Base-by-base conservation (phyloP, 108 stramenopile species). In the Skeletonema marinoi region DNA sequence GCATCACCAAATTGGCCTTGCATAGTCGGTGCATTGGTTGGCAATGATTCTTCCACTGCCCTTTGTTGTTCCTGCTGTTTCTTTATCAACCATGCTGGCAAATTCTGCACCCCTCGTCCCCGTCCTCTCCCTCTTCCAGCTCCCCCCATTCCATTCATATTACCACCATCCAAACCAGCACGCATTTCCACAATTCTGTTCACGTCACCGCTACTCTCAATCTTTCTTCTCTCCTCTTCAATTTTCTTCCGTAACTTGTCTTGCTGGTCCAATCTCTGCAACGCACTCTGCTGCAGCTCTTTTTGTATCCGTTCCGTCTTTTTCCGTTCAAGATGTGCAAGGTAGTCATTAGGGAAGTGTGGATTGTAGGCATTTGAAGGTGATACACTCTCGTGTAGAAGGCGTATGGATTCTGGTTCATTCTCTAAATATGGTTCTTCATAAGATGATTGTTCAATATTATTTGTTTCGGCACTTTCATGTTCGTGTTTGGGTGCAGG, bases 61-160 rank as follows among this genome's bases (percentile, higher is more conserved):
- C 10, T 62, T 10, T 60, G 44, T 68, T 86, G 78, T 41, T 88
- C 78, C 51, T 83, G 74, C 81, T 92, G 90, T 60, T 90, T 84
- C 78, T 89, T 81, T 11, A 95, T 73, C 77, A 95, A 80, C 94
- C 94, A 95, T 31, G 94, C 94, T 16, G 94, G 94, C n/a, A 93
- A 63, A 83, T 95, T 95, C 30, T 75, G 86, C 14, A 90, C 59
- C 1, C 89, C 90, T 51, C 94, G 86, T 63, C 93, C 91, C 54
- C 90, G 54, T 41, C 92, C 92, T 12, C 78, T 73, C 35, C 82
- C 88, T 12, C 35, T 33, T 11, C 73, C 78, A 14, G 32, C 70
- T n/a, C 35, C 62, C 33, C 21, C 62, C 14, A 13, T 16, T 14
- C 32, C 70, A 30, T 6, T 41, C 44, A 9, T 0, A 68, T 14